A percentile compares a stretch with the other conserved stretches of the same genome.
Conservation (phyloP, 176 grass and related monocot species). For the Paspalum vaginatum region DNA sequence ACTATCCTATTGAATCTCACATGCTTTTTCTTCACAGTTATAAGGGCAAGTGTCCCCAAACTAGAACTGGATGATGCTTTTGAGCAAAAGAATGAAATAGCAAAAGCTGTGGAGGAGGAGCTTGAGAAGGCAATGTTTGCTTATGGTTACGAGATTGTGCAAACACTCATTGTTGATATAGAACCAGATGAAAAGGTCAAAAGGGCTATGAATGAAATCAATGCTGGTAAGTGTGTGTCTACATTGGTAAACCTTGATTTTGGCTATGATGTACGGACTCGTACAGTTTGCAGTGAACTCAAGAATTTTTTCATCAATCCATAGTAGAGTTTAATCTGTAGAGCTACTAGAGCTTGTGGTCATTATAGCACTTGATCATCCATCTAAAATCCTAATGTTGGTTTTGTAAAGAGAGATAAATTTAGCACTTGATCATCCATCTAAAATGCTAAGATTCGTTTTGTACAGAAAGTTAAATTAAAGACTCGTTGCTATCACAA, state of each 20-base stretch:
- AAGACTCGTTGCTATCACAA: background rate
- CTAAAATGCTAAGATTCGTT: background rate
- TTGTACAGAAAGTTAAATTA: background rate
- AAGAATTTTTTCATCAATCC: background rate
- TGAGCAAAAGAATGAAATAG: conserved; percentile 57
- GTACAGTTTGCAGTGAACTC: background rate
- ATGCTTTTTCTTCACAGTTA: conserved; percentile 36
- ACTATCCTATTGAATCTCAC: conserved; percentile 9
- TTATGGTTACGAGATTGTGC: conserved; percentile 58
- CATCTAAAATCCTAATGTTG: conserved; percentile 7
- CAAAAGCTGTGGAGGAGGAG: conserved; percentile 49
- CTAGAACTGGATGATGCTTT: conserved; percentile 51
- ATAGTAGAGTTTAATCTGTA: background rate
- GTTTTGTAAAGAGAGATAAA: background rate
- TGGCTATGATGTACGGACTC: background rate
- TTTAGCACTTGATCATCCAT: background rate
- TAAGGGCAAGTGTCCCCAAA: conserved; percentile 47
- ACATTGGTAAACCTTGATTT: conserved; percentile 17
- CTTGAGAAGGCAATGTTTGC: conserved; percentile 53
- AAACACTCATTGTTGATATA: conserved; percentile 58
- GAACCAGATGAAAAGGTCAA: conserved; percentile 58
- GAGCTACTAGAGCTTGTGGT: background rate
- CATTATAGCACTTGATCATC: background rate
- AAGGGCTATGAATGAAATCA: conserved; percentile 59
- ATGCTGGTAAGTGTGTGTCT: conserved; percentile 36